Evolutionary conservation across 2,329 filamentous ascomycete genomes (phyloP).

Genomic region (Fusarium xyrophilum): DNA sequence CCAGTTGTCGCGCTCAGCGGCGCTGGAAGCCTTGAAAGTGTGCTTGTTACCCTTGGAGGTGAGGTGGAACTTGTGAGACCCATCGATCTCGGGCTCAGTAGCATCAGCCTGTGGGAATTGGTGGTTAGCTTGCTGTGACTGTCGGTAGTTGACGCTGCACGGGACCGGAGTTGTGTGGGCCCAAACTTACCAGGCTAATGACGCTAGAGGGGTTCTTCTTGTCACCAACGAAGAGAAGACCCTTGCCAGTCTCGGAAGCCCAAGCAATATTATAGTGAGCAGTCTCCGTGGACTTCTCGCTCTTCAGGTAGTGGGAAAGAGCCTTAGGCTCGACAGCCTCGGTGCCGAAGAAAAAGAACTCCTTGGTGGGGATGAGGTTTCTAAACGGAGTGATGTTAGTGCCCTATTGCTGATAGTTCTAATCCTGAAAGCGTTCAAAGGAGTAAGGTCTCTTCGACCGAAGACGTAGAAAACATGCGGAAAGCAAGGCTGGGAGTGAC

Average conservation of each 20-base stretch:
- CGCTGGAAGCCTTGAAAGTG: slow-evolving; percentile 80
- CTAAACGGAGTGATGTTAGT: slow-evolving; percentile 53
- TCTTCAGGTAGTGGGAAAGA: slow-evolving; percentile 79
- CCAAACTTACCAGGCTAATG: slow-evolving; percentile 78
- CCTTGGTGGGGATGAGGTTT: slow-evolving; percentile 90
- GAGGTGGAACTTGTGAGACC: slow-evolving; percentile 83
- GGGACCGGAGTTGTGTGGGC: slow-evolving; percentile 18
- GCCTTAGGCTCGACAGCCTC: slow-evolving; percentile 77
- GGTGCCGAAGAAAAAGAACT: slow-evolving; percentile 86
- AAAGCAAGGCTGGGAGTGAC: neutral
- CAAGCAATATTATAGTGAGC: slow-evolving; percentile 84
- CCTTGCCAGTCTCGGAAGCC: slow-evolving; percentile 93
- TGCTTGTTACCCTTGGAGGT: slow-evolving; percentile 89
- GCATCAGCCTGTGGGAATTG: slow-evolving; percentile 58
- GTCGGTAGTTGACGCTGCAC: slow-evolving; percentile 30
- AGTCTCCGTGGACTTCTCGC: slow-evolving; percentile 79
- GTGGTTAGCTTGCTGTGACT: slow-evolving; percentile 15
- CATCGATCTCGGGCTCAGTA: slow-evolving; percentile 76
- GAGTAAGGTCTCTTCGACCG: neutral
- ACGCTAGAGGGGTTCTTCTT: slow-evolving; percentile 82
- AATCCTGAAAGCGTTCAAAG: neutral
- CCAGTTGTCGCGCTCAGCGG: slow-evolving; percentile 91
- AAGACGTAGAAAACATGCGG: neutral
- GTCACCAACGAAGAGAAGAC: slow-evolving; percentile 89
- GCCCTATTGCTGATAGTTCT: neutral